Base-by-base conservation (phyloP, 108 stramenopile genomes). In the Parietichytrium sp. region DNA sequence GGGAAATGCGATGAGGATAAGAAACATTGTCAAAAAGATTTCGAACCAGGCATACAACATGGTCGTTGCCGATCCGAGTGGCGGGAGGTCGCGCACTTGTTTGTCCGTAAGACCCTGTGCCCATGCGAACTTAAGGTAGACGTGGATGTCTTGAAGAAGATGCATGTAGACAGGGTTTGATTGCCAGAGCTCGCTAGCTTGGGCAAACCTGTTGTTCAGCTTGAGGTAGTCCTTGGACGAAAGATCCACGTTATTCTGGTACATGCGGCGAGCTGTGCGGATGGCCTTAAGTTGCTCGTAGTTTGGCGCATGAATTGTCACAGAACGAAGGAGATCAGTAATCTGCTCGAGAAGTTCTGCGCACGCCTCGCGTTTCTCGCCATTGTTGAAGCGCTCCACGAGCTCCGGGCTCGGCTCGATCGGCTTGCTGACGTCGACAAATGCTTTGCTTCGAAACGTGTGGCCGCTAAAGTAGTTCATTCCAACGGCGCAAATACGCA, bases 401-500 rank as follows among this genome's bases (percentile, higher is more conserved):
- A 80, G 79, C 3, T 80, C 79, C 18, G 27, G 0, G 49, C 30
- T 30, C 54, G 94, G 88, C 72, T 92, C 93, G 12, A 92, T 91
- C 4, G 95, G 93, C 42, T 84, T 79, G n/a, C 29, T 36, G 0
- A 94, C 95, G 55, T 96, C 95, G 31, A 96, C 94, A 12, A 93
- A 89, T 29, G 88, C 92, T 51, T 92, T 90, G 47, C 93, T 93
- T 26, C 95, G 86, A 88, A 96, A 99, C 13, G 93, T 85, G 84
- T 98, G 96, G 7, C 94, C 93, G 20, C 91, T 86, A 86, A 97
- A 97, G 80, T 99, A 99, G 85, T 96, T 98, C 27, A 99, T 84
- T 29, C 98, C 98, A 7, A 42, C 20, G 8, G 61, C 61, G 0
- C 36, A 33, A 42, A 72, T 72, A 6, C 61, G 33, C 42, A 99